Evolutionary conservation across 1,284 basidiomycete genomes (phyloP), one percentile per base, ranked within the genome.

Genomic region (Sporisorium reilianum): DNA sequence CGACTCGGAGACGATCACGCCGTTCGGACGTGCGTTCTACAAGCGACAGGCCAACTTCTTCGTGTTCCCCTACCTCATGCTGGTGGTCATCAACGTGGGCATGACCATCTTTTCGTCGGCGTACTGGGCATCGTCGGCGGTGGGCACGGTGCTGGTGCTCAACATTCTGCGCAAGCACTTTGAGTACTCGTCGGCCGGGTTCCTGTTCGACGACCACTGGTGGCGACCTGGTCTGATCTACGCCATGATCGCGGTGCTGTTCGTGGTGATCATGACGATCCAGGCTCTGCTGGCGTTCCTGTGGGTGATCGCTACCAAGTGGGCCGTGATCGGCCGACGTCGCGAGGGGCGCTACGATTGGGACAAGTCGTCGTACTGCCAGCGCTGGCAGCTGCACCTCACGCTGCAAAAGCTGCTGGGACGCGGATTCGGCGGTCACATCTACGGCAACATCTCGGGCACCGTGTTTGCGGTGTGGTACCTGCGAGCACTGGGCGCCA

Each of bases 361-460:
- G 83, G 82, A 84, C 73, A 81, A 80, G 77, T 84, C 81, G 56
- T 81, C 78, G 62, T 84, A 84, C 68, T 84, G 83, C 53, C 83
- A 84, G 64, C 78, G 83, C 26, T 84, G 83, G 83, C 83, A 84
- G 68, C 71, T 81, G 20, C 83, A 84, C 52, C 73, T 84, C 9
- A 78, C 78, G 32, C 54, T 84, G 63, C 80, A 81, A 57, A 75
- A 77, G 60, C 69, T 83, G 5, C 70, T 83, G 3, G 76, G 80
- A 42, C 71, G 76, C 28, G 83, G 83, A 20, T 81, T 69, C 48
- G 83, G 83, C 46, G 83, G 83, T 23, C 80, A 83, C 74, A 79
- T 83, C 48, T 65, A 82, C 40, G 80, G 80, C 51, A 69, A 73
- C 57, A 70, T 84, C 42, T 82, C 81, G 10, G 80, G 81, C 25